A percentile compares a stretch with the other conserved stretches of the same genome.
Evolutionary conservation across 306 rosid genomes (phyloP).

Genomic region (Dalbergia cochinchinensis): DNA sequence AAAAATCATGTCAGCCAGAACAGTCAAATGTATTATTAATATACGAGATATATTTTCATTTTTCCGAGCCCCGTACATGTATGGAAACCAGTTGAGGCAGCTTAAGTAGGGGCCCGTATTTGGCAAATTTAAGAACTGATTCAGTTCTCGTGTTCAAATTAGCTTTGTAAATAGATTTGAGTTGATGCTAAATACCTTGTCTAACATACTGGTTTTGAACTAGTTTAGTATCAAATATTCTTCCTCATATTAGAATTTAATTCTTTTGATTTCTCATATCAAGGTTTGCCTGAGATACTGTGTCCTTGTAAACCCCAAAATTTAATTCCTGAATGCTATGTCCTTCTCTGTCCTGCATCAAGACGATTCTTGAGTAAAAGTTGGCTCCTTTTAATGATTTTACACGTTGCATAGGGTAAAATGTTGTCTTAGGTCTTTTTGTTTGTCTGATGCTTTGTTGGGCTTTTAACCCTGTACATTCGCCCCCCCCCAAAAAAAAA

Average conservation of each 20-base stretch:
- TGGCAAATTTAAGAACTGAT: not conserved
- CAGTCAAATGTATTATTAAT: not conserved
- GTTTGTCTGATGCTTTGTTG: too few relatives aligned
- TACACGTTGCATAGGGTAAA: too few relatives aligned
- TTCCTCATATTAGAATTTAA: not conserved
- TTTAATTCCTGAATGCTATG: not conserved
- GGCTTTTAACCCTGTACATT: too few relatives aligned
- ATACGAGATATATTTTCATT: not conserved
- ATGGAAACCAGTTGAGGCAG: slow-evolving; percentile 12
- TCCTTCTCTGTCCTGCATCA: not conserved
- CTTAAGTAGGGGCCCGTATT: not conserved
- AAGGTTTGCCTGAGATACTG: not conserved
- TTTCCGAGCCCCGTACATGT: not conserved
- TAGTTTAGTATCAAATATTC: not conserved
- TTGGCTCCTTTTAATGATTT: too few relatives aligned
- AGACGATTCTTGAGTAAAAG: not conserved
- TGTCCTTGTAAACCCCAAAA: not conserved
- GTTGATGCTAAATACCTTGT: not conserved
- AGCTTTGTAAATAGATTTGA: not conserved
- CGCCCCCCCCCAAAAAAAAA: too few relatives aligned
- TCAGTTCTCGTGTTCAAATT: not conserved
- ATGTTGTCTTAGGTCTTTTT: too few relatives aligned
- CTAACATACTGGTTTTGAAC: not conserved
- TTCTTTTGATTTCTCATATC: not conserved
- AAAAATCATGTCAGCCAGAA: not conserved